A percentile compares a stretch with the other conserved stretches of the same genome.
These are phyloP conservation scores for Didymella pomorum DNA, from an alignment of 2,329 filamentous ascomycete genomes.

Conservation along the genomic window DNA sequence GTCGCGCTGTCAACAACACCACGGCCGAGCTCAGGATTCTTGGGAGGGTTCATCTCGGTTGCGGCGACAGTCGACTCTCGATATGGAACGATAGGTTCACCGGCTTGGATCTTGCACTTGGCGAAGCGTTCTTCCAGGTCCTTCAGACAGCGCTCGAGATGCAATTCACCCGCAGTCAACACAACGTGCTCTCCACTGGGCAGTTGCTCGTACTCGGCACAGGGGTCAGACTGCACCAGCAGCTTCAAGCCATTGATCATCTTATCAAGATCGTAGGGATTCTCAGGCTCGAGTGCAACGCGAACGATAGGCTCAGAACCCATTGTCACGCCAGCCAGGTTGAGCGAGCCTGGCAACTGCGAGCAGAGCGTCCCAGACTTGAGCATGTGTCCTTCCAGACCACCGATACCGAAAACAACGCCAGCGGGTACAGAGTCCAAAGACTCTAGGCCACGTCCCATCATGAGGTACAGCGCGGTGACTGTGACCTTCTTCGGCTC, in stretches of 20 bases:
- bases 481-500: constrained; percentile 84
- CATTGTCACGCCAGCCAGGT: constrained; percentile 85
- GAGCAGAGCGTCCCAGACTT: constrained; percentile 96
- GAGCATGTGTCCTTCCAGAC: constrained; percentile 89
- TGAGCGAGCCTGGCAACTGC: constrained; percentile 83
- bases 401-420: constrained; percentile 93
- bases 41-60: constrained; percentile 90
- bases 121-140: constrained; percentile 93
- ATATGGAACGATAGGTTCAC: constrained; percentile 94
- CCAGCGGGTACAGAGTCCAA: constrained; percentile 87
- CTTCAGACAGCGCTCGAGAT: constrained; percentile 91
- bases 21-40: constrained; percentile 83
- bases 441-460: constrained; percentile 88
- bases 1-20: constrained; percentile 79
- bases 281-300: constrained; percentile 91
- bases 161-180: constrained; percentile 90
- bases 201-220: constrained; percentile 93
- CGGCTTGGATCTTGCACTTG: constrained; percentile 91
- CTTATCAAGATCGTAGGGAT: constrained; percentile 89
- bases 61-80: constrained; percentile 88
- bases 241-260: constrained; percentile 90
- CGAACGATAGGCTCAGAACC: constrained; percentile 90
- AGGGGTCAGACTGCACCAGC: constrained; percentile 93
- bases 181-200: constrained; percentile 94
- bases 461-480: constrained; percentile 89